Evolutionary conservation across 495 filamentous ascomycete genomes (phyloP), one percentile per base, ranked within the genome.

Genomic region (Pyrenula aspistea): DNA sequence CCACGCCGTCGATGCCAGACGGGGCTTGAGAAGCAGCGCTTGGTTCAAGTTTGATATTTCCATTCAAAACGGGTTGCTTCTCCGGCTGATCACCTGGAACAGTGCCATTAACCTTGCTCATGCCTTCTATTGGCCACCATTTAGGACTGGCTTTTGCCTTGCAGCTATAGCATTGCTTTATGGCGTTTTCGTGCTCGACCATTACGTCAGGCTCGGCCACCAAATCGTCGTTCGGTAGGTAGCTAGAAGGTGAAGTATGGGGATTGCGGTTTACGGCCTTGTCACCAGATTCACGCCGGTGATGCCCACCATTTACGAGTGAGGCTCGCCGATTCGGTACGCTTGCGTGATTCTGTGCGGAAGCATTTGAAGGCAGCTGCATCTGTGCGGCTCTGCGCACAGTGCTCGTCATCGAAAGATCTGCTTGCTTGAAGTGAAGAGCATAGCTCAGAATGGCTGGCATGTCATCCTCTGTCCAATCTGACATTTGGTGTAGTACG

Each of bases 371-470:
- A 2, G 75, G 74, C 36, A 78, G 73, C 53, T 83, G 77, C 47
- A 84, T 72, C 22, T 84, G 76, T 25, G 80, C 83, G 21, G 94
- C 92, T 65, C 95, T 96, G 21, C 93, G 84, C 49, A 91, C 85
- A 19, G 93, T 96, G 21, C 92, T 92, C 8, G 91, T 96, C 55
- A 95, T 70, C 19, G 86, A 80, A 21, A 92, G 77, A 62, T 99
- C 93, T 20, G 92, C 91, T 67, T 97, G 92, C 71, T 97, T 99
- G 75, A 88, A 96, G 49, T 86, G 91, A 54, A 80, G 80, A 23
- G 84, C 86, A 64, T 86, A 99, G 11, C 92, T 76, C 66, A 96
- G 91, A 19, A 99, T 73, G 15, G 88, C 92, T 58, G 83, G 95
- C 61, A 77, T 61, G 58, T 71, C 71, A 59, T 74, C 63, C 57